Base-by-base conservation (phyloP, 2,329 filamentous ascomycete species). In the Fusarium anguioides region DNA sequence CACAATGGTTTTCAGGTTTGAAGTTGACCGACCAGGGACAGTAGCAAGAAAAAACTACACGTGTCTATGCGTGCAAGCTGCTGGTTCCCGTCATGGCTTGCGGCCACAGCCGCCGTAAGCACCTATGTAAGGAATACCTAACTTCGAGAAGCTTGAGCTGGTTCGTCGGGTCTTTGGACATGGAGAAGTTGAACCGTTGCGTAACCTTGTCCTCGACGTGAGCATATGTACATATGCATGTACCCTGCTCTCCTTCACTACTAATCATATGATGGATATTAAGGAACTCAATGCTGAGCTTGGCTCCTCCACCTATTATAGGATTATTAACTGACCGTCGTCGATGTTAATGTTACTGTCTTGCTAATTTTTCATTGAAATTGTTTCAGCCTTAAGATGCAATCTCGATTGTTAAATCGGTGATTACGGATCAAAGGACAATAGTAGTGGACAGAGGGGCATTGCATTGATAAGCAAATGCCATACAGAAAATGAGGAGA, bases 321-420 rank as follows among this genome's bases (percentile, higher is more conserved):
- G 35, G 24, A 27, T 45, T 15, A 26, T 26, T 27, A 44, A 23
- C 41, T 45, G 27, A 26, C 20, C 21, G 39, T 50, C 15, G 52
- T 46, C 31, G 39, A 18, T 40, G n/a, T 47, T 41, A 44, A 40
- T 50, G 12, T 33, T 23, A 37, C 36, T 24, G 12, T 35, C 20
- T n/a, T 53, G 46, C 35, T 49, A 45, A 50, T 42, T 37, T n/a
- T 59, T 67, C 15, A 44, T 54, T 46, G 45, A 26, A 47, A 26
- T 58, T 50, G 55, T 69, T 68, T 68, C 65, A 69, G 51, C 65
- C 60, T 66, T 58, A 29, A 51, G 24, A 58, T 58, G 14, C 12
- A 68, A 64, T 64, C 53, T 67, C 59, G 64, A 68, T 67, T 68
- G 49, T 40, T 37, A 5, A 39, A 24, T 50, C 31, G 26, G 44